Conservation (phyloP, 2,329 filamentous ascomycete genomes). For the Curvularia sp. region DNA sequence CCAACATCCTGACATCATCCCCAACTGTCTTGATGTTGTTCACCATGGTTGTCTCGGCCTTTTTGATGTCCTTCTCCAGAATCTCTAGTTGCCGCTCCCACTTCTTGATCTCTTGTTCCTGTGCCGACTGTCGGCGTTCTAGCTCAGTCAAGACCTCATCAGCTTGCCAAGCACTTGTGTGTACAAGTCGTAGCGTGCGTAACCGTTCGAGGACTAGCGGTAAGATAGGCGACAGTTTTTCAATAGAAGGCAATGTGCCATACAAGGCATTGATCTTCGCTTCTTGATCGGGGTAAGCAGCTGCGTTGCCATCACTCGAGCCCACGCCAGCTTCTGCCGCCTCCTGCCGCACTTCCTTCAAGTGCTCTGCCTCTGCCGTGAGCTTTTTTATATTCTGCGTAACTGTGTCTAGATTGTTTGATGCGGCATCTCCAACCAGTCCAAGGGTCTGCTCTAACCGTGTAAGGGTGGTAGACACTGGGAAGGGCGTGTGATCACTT, state of each 20-base stretch:
- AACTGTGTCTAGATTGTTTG: slow-evolving; percentile 74
- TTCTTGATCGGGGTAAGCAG: slow-evolving; percentile 70
- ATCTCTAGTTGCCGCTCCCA: slow-evolving; percentile 84
- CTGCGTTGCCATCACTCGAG: slow-evolving; percentile 21
- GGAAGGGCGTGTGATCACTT: slow-evolving; percentile 58
- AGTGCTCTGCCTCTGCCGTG: slow-evolving; percentile 73
- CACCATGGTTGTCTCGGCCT: slow-evolving; percentile 73
- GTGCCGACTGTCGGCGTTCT: slow-evolving; percentile 80
- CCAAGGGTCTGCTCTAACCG: slow-evolving; percentile 80
- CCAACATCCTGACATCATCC: slow-evolving; percentile 86
- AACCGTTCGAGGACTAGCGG: slow-evolving; percentile 86
- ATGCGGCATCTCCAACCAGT: slow-evolving; percentile 74
- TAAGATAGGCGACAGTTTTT: slow-evolving; percentile 81
- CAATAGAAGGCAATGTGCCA: slow-evolving; percentile 85
- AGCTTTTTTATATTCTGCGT: slow-evolving; percentile 73
- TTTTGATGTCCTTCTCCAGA: slow-evolving; percentile 76
- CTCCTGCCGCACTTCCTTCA: slow-evolving; percentile 62
- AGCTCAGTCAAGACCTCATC: slow-evolving; percentile 77
- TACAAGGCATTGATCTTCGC: slow-evolving; percentile 93
- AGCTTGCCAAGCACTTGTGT: slow-evolving; percentile 84
- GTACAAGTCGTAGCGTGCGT: slow-evolving; percentile 81
- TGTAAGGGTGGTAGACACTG: slow-evolving; percentile 83
- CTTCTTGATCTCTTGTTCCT: slow-evolving; percentile 80
- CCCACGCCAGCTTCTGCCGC: slow-evolving; percentile 25
- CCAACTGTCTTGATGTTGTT: slow-evolving; percentile 86